Evolutionary conservation across 768 basidiomycete genomes (phyloP), one percentile per base, ranked within the genome.

Genomic region (Fibroporia radiculosa): DNA sequence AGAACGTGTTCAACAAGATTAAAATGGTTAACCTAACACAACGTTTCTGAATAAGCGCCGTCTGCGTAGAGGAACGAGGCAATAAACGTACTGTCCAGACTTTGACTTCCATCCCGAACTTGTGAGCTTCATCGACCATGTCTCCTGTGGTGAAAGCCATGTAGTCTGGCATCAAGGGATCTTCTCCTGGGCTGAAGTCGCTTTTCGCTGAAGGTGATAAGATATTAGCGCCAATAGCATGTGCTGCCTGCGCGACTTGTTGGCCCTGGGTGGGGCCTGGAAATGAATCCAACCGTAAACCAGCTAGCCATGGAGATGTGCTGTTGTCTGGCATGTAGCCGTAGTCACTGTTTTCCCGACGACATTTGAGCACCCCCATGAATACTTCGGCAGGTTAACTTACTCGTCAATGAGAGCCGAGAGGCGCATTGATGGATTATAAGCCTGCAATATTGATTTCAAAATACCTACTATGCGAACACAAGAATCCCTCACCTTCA

Each of bases 331-430:
- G 55, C 8, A 58, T 64, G 48, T 64, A 60, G 10, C 66, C 65
- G 11, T 69, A 75, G 0, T 65, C 63, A 19, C 77, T 74, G 32
- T 12, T 19, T 19, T 29, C 22, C 34, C 16, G 25, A n/a, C 3
- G 3, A 6, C 29, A 23, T 42, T 31, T 29, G 16, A 29, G 20
- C 29, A 32, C n/a, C 14, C 33, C 33, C 20, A 13, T 29, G 23
- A 16, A 31, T 23, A 14, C 5, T 11, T 8, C n/a, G 22, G 20
- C 29, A 35, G 27, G n/a, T 5, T 19, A 23, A 65, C 76, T 55
- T 56, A 83, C 79, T 75, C 71, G 28, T 81, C 73, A 48, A 82
- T 70, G 22, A 90, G 69, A 19, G 88, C 87, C 3, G 83, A 77
- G 4, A 70, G 80, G 6, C 65, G 54, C 22, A 88, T 68, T 14